These are phyloP conservation scores for Pseudogymnoascus verrucosus DNA, from an alignment of 2,329 filamentous ascomycete genomes.

Conservation along the genomic window DNA sequence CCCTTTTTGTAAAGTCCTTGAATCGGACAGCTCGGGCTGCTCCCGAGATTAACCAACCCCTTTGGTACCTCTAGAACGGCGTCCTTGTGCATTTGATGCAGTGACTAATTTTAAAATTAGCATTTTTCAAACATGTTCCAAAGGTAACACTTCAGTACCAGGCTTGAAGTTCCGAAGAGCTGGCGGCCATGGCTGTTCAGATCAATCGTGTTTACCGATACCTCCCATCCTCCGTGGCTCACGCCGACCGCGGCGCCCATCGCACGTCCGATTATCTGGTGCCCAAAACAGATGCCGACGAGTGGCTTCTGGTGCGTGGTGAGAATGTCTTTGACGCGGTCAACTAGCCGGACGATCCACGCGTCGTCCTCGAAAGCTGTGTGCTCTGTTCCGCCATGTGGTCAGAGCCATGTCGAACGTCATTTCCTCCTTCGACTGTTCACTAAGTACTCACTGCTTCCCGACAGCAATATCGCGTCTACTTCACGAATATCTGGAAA, in stretches of 20 bases:
- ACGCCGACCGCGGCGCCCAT: conserved; percentile 59
- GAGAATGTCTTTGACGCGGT: conserved; percentile 54
- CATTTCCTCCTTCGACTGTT: background rate
- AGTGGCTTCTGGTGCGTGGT: conserved; percentile 55
- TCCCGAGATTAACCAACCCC: conserved; percentile 54
- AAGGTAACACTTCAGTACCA: background rate
- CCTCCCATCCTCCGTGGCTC: conserved; percentile 68
- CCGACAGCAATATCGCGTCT: background rate
- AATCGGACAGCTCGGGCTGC: conserved; percentile 59
- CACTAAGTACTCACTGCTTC: background rate
- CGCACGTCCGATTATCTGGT: conserved; percentile 74
- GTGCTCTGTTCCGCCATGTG: conserved; percentile 53
- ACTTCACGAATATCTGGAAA: background rate
- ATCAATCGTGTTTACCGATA: conserved; percentile 25
- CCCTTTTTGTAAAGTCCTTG: conserved; percentile 69
- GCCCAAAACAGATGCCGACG: conserved; percentile 80
- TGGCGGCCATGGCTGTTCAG: background rate
- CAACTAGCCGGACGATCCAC: conserved; percentile 70
- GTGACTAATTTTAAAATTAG: background rate
- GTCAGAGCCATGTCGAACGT: background rate
- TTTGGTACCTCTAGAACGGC: conserved; percentile 57
- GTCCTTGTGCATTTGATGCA: conserved; percentile 76
- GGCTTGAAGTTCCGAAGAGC: background rate
- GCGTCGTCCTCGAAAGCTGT: conserved; percentile 65
- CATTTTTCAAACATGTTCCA: background rate